Evolutionary conservation across 306 rosid genomes (phyloP).

Genomic region (Malus sieversii): DNA sequence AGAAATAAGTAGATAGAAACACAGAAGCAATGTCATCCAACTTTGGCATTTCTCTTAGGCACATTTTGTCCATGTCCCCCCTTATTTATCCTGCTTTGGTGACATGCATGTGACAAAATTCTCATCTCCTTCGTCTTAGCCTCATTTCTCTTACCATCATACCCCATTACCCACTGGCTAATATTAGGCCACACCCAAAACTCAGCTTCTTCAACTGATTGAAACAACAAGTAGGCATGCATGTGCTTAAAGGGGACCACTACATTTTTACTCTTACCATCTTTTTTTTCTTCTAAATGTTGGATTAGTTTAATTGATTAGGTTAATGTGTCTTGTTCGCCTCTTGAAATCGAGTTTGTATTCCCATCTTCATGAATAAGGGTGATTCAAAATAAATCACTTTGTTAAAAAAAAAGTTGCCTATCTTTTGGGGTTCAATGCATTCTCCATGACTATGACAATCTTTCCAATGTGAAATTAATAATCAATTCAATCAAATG

Average conservation of each 20-base stretch:
- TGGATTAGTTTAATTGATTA: no score
- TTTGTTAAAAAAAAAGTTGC: no score
- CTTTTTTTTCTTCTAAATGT: no score
- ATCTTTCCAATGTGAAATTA: not conserved
- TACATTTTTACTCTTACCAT: no score
- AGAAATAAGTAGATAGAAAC: slow-evolving; percentile 31
- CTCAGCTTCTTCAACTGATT: not conserved
- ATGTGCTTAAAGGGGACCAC: not conserved
- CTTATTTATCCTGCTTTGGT: slow-evolving; percentile 15
- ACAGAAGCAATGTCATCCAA: slow-evolving; percentile 25
- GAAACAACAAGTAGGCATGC: not conserved
- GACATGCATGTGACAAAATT: slow-evolving; percentile 24
- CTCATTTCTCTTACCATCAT: not conserved
- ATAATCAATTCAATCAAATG: not conserved
- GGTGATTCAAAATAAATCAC: not conserved
- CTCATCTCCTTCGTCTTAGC: not conserved
- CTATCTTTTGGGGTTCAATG: not conserved
- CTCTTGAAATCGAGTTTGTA: not conserved
- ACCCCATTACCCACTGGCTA: not conserved
- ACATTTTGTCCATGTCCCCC: slow-evolving; percentile 63
- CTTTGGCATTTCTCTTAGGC: slow-evolving; percentile 41
- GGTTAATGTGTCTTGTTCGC: not conserved
- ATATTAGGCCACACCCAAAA: not conserved
- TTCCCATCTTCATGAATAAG: no score
- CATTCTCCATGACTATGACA: not conserved